Conservation (phyloP, 805 yeast genomes). For the Saccharomycopsis vini region DNA sequence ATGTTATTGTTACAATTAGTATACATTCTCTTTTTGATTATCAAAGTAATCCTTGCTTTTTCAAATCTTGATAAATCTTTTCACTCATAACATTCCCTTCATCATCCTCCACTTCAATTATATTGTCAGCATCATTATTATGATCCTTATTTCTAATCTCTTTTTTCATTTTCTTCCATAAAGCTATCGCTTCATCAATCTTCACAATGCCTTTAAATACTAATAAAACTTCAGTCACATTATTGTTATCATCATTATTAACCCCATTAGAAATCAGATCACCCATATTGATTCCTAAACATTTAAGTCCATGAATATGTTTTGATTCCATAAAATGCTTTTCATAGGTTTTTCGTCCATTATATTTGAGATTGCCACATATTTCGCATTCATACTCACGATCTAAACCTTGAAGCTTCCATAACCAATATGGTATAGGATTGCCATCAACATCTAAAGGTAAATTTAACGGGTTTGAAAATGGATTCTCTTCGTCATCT, state of each 20-base stretch:
- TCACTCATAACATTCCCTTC: conserved; percentile 90
- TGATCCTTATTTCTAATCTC: conserved; percentile 26
- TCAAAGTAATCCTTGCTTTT: conserved; percentile 66
- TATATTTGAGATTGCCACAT: conserved; percentile 66
- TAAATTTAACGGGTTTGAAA: conserved; percentile 43
- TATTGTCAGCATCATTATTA: conserved; percentile 36
- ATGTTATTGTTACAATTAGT: too few relatives aligned
- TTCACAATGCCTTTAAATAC: conserved; percentile 55
- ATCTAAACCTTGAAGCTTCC: conserved; percentile 79
- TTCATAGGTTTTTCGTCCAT: conserved; percentile 64
- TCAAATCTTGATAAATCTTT: conserved; percentile 73
- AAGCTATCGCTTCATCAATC: conserved; percentile 56
- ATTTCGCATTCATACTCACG: conserved; percentile 70
- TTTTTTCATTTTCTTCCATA: conserved; percentile 42
- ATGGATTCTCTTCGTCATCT: conserved; percentile 28
- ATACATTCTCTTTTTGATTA: too few relatives aligned
- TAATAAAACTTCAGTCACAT: conserved; percentile 28
- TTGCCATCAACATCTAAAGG: conserved; percentile 84
- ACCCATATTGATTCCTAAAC: conserved; percentile 48
- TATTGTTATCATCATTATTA: neutral
- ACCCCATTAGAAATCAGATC: neutral
- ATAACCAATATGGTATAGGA: conserved; percentile 92
- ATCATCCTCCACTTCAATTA: conserved; percentile 80
- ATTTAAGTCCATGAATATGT: conserved; percentile 65
- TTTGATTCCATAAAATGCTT: conserved; percentile 65